These are phyloP conservation scores for Metschnikowia anglica DNA, from an alignment of 805 yeast species.

Conservation along the genomic window DNA sequence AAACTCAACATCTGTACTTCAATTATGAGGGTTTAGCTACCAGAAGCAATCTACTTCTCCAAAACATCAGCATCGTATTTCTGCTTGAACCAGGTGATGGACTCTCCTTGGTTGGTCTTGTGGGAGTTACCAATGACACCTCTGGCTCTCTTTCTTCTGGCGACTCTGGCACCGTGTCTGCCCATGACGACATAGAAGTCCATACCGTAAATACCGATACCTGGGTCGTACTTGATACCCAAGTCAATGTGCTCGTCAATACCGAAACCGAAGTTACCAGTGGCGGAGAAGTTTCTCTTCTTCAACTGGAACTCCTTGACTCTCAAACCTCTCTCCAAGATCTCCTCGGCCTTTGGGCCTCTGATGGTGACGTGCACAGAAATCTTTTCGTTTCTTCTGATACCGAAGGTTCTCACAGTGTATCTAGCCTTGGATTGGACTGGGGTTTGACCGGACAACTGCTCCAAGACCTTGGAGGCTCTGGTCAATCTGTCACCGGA, in stretches of 20 bases:
- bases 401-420: slow-evolving; percentile 99
- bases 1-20: neutral
- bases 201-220: slow-evolving; percentile 99
- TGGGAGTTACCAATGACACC: slow-evolving; percentile 88
- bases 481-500: slow-evolving; percentile 99
- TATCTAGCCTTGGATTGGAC: slow-evolving; percentile 99
- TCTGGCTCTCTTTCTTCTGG: slow-evolving; percentile 97
- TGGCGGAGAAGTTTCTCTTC: slow-evolving; percentile 92
- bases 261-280: slow-evolving; percentile 99
- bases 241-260: slow-evolving; percentile 98
- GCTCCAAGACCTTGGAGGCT: slow-evolving; percentile 99
- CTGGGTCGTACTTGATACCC: slow-evolving; percentile 99
- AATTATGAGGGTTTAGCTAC: slow-evolving; percentile 1
- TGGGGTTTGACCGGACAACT: slow-evolving; percentile 99
- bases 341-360: slow-evolving; percentile 99
- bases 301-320: slow-evolving; percentile 98
- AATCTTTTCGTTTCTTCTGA: slow-evolving; percentile 99
- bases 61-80: slow-evolving; percentile 98
- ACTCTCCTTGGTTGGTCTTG: slow-evolving; percentile 87
- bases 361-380: slow-evolving; percentile 99
- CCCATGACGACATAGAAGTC: slow-evolving; percentile 99
- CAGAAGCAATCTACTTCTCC: slow-evolving; percentile 55
- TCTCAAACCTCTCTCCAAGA: slow-evolving; percentile 98
- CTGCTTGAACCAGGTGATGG: slow-evolving; percentile 98
- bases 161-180: slow-evolving; percentile 98